Evolutionary conservation across 345 rosid species (phyloP).

Genomic region (Populus deltoides): DNA sequence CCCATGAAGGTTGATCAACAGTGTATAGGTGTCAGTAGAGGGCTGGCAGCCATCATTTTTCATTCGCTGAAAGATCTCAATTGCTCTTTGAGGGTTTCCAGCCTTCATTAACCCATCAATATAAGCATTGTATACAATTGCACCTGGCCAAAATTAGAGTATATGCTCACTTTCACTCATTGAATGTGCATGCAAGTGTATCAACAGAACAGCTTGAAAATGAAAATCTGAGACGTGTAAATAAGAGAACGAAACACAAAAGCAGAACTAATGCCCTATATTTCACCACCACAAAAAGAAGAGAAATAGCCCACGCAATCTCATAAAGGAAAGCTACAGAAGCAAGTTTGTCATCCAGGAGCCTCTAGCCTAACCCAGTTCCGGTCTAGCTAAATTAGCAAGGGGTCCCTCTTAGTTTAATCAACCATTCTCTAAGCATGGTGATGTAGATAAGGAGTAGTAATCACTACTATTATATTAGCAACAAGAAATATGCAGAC

Average conservation of each 20-base stretch:
- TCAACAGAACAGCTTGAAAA: background rate
- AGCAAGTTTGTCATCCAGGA: too few relatives aligned
- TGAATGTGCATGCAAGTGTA: background rate
- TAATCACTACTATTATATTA: too few relatives aligned
- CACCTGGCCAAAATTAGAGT: slow-evolving; percentile 40
- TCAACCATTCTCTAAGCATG: too few relatives aligned
- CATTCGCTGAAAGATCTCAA: slow-evolving; percentile 70
- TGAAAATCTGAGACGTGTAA: background rate
- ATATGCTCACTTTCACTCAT: background rate
- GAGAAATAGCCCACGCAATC: too few relatives aligned
- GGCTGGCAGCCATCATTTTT: slow-evolving; percentile 63
- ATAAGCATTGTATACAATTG: slow-evolving; percentile 71
- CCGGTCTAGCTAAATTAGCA: too few relatives aligned
- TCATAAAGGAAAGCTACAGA: too few relatives aligned
- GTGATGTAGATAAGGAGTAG: too few relatives aligned
- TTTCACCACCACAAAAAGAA: background rate
- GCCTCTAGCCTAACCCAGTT: too few relatives aligned
- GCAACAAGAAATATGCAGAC: too few relatives aligned
- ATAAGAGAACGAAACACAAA: background rate
- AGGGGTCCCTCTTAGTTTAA: too few relatives aligned
- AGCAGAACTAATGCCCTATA: background rate
- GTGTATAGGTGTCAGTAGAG: slow-evolving; percentile 73
- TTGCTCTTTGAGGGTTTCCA: slow-evolving; percentile 57
- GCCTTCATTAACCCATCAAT: slow-evolving; percentile 79
- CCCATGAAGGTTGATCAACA: slow-evolving; percentile 85